phyloP scores from a whole-genome alignment of 352 stramenopile genomes.

The Globisporangium viniferum region DNA sequence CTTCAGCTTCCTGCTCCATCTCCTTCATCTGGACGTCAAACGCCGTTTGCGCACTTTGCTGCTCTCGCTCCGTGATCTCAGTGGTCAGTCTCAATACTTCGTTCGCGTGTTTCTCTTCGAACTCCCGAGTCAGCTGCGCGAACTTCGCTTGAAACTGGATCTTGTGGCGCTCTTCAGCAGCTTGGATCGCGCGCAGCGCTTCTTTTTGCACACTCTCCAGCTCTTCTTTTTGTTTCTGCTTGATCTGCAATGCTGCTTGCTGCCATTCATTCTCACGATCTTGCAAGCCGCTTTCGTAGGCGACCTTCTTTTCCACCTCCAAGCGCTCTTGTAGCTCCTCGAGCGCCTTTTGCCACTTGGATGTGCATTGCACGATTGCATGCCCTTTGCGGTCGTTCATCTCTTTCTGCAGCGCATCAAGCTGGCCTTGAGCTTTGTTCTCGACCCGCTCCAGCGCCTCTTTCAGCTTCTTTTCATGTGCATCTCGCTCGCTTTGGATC shows the following conservation, averaged over 20 bases:
- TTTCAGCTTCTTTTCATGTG: constrained; percentile 34
- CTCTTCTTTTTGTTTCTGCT: constrained; percentile 69
- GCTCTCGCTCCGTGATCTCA: constrained; percentile 27
- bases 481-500: constrained; percentile 23
- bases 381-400: constrained; percentile 58
- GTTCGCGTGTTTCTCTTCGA: constrained; percentile 29
- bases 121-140: constrained; percentile 24
- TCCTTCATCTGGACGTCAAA: constrained; percentile 18
- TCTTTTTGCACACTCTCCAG: constrained; percentile 56
- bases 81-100: constrained; percentile 20
- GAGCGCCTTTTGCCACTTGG: constrained; percentile 68
- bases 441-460: constrained; percentile 31
- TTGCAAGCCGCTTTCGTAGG: constrained; percentile 58
- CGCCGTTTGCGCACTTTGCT: constrained; percentile 22
- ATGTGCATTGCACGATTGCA: constrained; percentile 58
- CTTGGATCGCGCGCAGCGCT: constrained; percentile 57
- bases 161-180: constrained; percentile 59
- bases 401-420: constrained; percentile 51
- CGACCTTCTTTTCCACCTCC: constrained; percentile 53
- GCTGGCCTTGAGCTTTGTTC: constrained; percentile 26
- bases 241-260: constrained; percentile 65
- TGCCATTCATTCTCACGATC: constrained; percentile 80
- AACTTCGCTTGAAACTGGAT: constrained; percentile 44
- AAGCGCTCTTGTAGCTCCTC: constrained; percentile 64
- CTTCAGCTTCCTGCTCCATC: constrained; percentile 23